Base-by-base conservation (phyloP, 306 rosid genomes). In the Prosopis cineraria region DNA sequence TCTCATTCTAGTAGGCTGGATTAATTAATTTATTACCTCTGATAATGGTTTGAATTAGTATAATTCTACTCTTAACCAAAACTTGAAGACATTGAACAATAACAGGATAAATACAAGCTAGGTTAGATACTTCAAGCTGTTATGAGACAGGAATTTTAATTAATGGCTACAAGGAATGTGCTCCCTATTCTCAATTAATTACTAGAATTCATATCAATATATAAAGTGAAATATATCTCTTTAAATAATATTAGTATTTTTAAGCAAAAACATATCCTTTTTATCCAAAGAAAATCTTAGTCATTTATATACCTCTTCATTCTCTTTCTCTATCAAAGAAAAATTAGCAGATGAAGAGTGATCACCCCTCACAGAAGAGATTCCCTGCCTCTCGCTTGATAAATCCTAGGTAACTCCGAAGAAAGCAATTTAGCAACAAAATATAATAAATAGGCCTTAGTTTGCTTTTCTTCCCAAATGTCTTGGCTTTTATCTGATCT, bases 341-440 rank as follows among this genome's bases (percentile, higher is more conserved):
- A 81, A 74, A 82, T 81, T 82, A 88, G 85, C 34, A 77, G 90
- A 78, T 44, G 91, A 74, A 79, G 75, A 58, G 39, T 72, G 80
- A 77, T 78, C 93, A 81, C 79, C 80, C 73, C 75, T 75, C 77
- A 80, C 62, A 63, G 90, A 69, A 83, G 88, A 82, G 75, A 80
- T 76, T 81, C 79, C 85, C 76, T 63, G 83, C 84, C 84, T 88
- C 83, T 81, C 80, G 81, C 86, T 74, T 45, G 85, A 82, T 78
- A 83, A 84, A 85, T 56, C 96, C 94, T 86, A 88, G 83, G 82
- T 78, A 84, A 89, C 83, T 89, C 91, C 88, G 64, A 84, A 69
- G 84, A 80, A 74, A 73, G 74, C 75, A 82, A 71, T 75, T 86
- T 86, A 84, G 88, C 87, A 79, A 63, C 74, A 80, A 78, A 78